phyloP scores from a whole-genome alignment of 768 basidiomycete genomes.

The Mycena olivaceomarginata region DNA sequence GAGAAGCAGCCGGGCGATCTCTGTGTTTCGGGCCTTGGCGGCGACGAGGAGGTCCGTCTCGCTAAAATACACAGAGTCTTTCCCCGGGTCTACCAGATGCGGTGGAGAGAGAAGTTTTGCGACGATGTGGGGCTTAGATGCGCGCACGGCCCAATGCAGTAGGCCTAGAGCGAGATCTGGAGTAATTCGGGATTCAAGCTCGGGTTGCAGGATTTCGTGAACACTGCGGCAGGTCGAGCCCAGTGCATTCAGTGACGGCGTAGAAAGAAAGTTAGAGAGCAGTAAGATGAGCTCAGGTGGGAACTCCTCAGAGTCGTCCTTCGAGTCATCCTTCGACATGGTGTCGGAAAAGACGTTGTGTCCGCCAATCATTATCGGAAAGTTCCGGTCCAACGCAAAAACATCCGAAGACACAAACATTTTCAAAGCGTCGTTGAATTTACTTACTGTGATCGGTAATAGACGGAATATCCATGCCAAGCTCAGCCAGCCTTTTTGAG shows the following conservation, averaged over 20 bases:
- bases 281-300: slow-evolving; percentile 27
- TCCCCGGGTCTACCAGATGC: neutral
- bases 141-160: slow-evolving; percentile 7
- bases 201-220: slow-evolving; percentile 30
- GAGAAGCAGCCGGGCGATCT: slow-evolving; percentile 7
- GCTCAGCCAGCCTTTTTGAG: too few species aligned
- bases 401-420: too few species aligned
- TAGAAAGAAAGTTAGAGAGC: neutral
- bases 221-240: slow-evolving; percentile 7
- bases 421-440: too few species aligned
- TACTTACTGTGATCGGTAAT: too few species aligned
- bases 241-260: neutral
- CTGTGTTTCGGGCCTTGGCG: neutral
- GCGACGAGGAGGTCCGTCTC: slow-evolving; percentile 10
- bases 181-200: slow-evolving; percentile 25
- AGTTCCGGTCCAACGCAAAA: too few species aligned
- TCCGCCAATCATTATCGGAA: too few species aligned
- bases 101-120: slow-evolving; percentile 20
- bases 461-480: too few species aligned
- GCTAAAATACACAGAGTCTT: neutral
- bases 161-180: neutral
- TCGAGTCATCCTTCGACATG: neutral
- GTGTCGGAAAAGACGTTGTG: neutral
- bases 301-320: slow-evolving; percentile 2
- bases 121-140: slow-evolving; percentile 20